Base-by-base conservation (phyloP, 805 yeast genomes). In the Tetrapisispora nanseiensis region DNA sequence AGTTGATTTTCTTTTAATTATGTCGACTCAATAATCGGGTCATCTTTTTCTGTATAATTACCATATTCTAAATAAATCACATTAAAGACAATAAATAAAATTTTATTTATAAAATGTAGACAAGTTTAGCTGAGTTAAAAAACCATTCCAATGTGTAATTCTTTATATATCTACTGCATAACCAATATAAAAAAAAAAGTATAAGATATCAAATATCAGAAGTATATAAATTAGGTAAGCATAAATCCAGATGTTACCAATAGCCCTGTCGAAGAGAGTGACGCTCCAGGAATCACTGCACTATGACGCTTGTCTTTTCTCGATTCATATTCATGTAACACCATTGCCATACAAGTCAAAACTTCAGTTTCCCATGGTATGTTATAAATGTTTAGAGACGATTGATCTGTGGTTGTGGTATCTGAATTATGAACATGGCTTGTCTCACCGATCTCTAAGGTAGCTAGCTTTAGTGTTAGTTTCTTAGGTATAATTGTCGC, bases 341-440 rank as follows among this genome's bases (percentile, higher is more conserved):
- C 46, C 58, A 61, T 54, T 29, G 59, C 55, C 65, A 61, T 61
- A 37, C 62, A 59, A 3, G 63, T 52, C 23, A 61, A 42, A 4
- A 52, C 51, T 36, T 55, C 54, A 1, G 64, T 56, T 40, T 49
- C 51, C 51, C 52, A 48, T 0, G 63, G 59, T 7, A 57, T 44
- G 20, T 40, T 37, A 28, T 39, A 33, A 7, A 37, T 15, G 11
- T 32, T 31, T 28, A 33, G 16, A 4, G 29, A 35, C 24, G 8
- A 34, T 16, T 35, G 38, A 11, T 24, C 15, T 2, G 18, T 18
- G 7, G 8, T 23, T 9, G 34, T 37, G n/a, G 24, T 28, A 5
- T 42, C 26, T 3, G 20, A 20, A 20, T 39, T 18, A 12, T 7
- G 13, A 2, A 29, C 22, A 22, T 31, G 15, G 11, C 38, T 40